These are phyloP conservation scores for Hericium alpestre DNA, from an alignment of 768 basidiomycete genomes.

Conservation along the genomic window DNA sequence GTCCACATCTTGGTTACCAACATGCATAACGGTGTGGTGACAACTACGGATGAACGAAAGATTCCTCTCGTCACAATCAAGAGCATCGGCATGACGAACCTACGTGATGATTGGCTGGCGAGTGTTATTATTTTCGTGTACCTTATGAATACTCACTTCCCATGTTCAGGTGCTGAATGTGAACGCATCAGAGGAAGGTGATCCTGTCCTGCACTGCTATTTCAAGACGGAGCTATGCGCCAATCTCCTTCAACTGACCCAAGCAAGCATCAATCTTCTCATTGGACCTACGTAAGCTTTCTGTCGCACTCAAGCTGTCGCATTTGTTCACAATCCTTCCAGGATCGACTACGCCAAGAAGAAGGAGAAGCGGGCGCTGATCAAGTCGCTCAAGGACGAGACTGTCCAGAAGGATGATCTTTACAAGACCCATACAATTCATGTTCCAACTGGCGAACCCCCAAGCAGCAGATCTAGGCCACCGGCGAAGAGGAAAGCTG, in stretches of 20 bases:
- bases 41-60: constrained; percentile 69
- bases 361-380: constrained; percentile 85
- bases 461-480: constrained; percentile 74
- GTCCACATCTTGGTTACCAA: constrained; percentile 63
- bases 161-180: constrained; percentile 60
- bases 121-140: constrained; percentile 12
- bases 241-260: constrained; percentile 71
- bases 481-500: constrained; percentile 78
- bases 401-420: constrained; percentile 63
- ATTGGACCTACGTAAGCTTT: constrained; percentile 66
- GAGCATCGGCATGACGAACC: constrained; percentile 74
- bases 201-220: constrained; percentile 80
- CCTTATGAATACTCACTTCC: neutral
- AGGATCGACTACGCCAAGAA: constrained; percentile 92
- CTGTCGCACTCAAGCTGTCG: neutral
- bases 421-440: constrained; percentile 91
- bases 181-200: constrained; percentile 80
- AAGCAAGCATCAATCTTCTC: constrained; percentile 59
- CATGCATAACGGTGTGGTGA: constrained; percentile 48
- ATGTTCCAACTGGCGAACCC: constrained; percentile 82
- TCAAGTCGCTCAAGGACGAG: constrained; percentile 88
- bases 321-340: neutral
- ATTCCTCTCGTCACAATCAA: constrained; percentile 83
- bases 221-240: constrained; percentile 95
- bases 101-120: constrained; percentile 95